Conservation (phyloP, 139 green algal species). For the Chlamydomonas applanata region DNA sequence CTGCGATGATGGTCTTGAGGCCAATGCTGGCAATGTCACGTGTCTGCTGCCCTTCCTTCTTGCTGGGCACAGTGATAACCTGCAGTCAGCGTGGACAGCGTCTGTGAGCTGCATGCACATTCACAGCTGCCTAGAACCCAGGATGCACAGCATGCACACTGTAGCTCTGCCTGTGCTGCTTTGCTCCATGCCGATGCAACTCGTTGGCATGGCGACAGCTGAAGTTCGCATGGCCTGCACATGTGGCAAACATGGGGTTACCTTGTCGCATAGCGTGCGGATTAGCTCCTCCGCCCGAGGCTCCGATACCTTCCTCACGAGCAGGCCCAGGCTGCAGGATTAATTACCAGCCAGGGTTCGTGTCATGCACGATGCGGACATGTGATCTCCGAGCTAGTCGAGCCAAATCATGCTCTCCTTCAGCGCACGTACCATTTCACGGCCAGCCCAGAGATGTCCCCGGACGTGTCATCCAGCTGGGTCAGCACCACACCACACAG, state of each 20-base stretch:
- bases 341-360: no score
- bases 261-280: conserved; percentile 63
- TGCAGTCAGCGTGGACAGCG: not conserved
- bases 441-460: conserved; percentile 86
- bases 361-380: no score
- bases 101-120: no score
- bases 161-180: not conserved
- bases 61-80: conserved; percentile 8
- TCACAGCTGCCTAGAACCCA: no score
- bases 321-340: conserved; percentile 66
- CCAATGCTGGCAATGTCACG: conserved; percentile 80
- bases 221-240: no score
- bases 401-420: no score
- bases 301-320: conserved; percentile 78
- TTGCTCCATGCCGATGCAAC: not conserved
- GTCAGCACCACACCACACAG: conserved; percentile 70
- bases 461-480: conserved; percentile 84
- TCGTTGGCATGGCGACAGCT: no score
- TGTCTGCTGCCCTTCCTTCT: conserved; percentile 25
- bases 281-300: conserved; percentile 62
- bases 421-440: conserved; percentile 77
- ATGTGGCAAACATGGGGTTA: no score
- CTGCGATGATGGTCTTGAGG: conserved; percentile 78
- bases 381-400: no score
- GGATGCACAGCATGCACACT: not conserved